phyloP scores from a whole-genome alignment of 768 basidiomycete genomes.

The Kwoniella europaea region DNA sequence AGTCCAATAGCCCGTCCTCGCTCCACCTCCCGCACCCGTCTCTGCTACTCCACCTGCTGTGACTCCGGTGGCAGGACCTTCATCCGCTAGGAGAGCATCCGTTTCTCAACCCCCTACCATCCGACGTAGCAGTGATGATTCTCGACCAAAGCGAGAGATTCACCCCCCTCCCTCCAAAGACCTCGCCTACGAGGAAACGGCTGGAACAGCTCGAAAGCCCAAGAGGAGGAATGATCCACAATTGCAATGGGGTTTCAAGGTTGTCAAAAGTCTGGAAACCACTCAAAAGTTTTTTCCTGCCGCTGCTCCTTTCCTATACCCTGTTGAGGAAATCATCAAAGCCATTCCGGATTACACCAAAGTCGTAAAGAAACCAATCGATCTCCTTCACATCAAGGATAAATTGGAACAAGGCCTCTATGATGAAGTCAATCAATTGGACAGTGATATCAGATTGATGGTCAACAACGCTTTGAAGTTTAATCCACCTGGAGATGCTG shows the following conservation, averaged over 20 bases:
- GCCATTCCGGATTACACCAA: conserved; percentile 83
- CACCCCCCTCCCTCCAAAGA: conserved; percentile 95
- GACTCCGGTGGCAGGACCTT: conserved; percentile 31
- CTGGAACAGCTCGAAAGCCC: conserved; percentile 66
- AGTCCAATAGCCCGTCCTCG: conserved; percentile 16
- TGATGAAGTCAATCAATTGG: conserved; percentile 75
- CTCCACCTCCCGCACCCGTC: conserved; percentile 16
- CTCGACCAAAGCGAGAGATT: conserved; percentile 95
- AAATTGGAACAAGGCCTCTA: conserved; percentile 83
- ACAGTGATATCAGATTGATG: conserved; percentile 91
- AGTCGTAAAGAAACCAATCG: conserved; percentile 94
- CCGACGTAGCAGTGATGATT: conserved; percentile 66
- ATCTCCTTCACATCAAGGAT: conserved; percentile 81
- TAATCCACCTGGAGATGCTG: conserved; percentile 85
- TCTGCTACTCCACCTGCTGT: conserved; percentile 36
- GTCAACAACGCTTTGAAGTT: conserved; percentile 90
- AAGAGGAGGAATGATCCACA: conserved; percentile 72
- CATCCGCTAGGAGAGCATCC: conserved; percentile 69
- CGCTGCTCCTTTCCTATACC: conserved; percentile 87
- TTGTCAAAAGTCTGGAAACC: conserved; percentile 71
- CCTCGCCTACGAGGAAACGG: conserved; percentile 74
- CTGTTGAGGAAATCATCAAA: conserved; percentile 73
- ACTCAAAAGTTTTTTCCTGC: conserved; percentile 75
- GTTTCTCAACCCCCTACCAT: conserved; percentile 76
- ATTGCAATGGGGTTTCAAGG: conserved; percentile 77